Percentiles rank a stretch among this genome's conserved stretches.
phyloP scores from a whole-genome alignment of 257 asterid species.

The Linderniella brevidens region DNA sequence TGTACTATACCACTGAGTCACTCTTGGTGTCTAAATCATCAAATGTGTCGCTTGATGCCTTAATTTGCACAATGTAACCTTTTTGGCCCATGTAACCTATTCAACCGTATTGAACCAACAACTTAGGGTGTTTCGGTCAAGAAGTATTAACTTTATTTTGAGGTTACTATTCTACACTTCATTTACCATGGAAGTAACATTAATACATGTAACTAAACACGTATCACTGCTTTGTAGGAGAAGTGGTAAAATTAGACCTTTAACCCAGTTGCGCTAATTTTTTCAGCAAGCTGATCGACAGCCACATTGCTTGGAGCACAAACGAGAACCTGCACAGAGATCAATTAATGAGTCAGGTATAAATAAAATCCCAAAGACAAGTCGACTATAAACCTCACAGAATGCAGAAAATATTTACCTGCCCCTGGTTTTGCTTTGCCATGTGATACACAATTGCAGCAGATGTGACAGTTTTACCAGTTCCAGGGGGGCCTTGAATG shows the following conservation, averaged over 20 bases:
- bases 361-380: conserved; percentile 4
- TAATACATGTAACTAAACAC: too few relatives aligned
- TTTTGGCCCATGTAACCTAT: too few relatives aligned
- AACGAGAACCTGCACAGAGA: conserved; percentile 64
- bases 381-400: neutral
- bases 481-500: conserved; percentile 98
- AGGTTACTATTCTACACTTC: too few relatives aligned
- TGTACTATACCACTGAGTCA: too few relatives aligned
- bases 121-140: too few relatives aligned
- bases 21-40: too few relatives aligned
- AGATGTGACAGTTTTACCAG: conserved; percentile 96
- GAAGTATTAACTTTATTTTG: too few relatives aligned
- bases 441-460: conserved; percentile 98
- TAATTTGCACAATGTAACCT: too few relatives aligned
- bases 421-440: conserved; percentile 99
- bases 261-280: conserved; percentile 93
- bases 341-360: conserved; percentile 6
- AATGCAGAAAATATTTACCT: conserved; percentile 26
- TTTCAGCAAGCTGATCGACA: conserved; percentile 98
- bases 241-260: conserved; percentile 32
- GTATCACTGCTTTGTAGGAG: too few relatives aligned
- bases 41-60: too few relatives aligned
- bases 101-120: too few relatives aligned
- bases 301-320: conserved; percentile 99
- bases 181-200: too few relatives aligned